Evolutionary conservation across 208 protist genomes (phyloP).

Genomic region (Angomonas desouzai): DNA sequence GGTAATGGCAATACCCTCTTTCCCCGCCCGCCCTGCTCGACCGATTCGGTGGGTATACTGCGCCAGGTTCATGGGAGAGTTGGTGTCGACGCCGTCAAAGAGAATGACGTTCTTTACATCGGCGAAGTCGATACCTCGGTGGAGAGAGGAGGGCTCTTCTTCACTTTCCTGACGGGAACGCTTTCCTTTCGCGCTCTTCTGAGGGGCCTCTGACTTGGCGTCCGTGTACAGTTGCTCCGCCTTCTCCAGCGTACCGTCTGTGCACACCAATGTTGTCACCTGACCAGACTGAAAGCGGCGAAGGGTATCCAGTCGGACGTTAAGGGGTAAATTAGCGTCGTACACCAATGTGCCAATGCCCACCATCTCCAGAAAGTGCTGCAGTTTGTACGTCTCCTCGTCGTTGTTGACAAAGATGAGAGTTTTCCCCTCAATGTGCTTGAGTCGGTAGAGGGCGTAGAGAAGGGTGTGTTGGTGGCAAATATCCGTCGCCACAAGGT

Average conservation of each 20-base stretch:
- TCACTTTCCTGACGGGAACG: conserved; percentile 1
- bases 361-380: conserved; percentile 96
- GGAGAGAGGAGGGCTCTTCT: conserved; percentile 58
- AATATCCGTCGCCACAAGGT: conserved; percentile 84
- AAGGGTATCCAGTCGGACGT: conserved; percentile 94
- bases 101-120: conserved; percentile 95
- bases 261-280: conserved; percentile 96
- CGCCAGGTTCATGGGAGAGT: conserved; percentile 69
- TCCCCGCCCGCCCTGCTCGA: conserved; percentile 86
- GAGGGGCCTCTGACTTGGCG: conserved; percentile 14
- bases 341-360: conserved; percentile 91
- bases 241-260: conserved; percentile 89
- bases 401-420: conserved; percentile 96
- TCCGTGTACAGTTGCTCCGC: conserved; percentile 61
- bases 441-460: conserved; percentile 92
- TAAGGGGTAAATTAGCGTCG: conserved; percentile 94
- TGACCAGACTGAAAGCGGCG: conserved; percentile 93
- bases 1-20: conserved; percentile 88
- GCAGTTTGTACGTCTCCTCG: conserved; percentile 91
- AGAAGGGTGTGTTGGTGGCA: conserved; percentile 94
- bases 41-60: conserved; percentile 97
- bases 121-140: conserved; percentile 96
- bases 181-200: conserved; percentile 1
- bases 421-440: conserved; percentile 92
- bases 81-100: conserved; percentile 94